Conservation (phyloP, 768 basidiomycete species). For the Tulasnella sp. region DNA sequence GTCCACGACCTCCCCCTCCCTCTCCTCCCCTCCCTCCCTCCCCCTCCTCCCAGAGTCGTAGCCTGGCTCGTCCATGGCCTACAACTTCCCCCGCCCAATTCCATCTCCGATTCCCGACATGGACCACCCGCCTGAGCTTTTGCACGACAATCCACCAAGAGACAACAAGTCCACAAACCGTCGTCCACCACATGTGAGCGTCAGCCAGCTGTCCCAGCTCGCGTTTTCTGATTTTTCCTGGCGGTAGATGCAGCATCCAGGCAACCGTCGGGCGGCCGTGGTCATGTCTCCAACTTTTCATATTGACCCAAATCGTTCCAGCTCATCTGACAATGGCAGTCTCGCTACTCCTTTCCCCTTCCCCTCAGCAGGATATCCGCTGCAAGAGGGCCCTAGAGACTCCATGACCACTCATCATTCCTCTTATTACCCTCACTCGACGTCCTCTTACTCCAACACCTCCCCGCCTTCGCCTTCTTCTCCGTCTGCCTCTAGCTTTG, state of each 20-base stretch:
- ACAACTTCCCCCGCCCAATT: neutral
- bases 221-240: constrained; percentile 2
- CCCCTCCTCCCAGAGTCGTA: neutral
- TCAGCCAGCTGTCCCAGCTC: neutral
- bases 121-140: constrained; percentile 19
- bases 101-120: neutral
- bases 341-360: constrained; percentile 29
- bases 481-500: constrained; percentile 42
- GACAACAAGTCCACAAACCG: constrained; percentile 18
- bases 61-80: constrained; percentile 4
- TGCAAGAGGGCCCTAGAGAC: constrained; percentile 34
- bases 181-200: constrained; percentile 15
- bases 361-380: constrained; percentile 14
- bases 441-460: constrained; percentile 67
- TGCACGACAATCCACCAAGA: constrained; percentile 22
- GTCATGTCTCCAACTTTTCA: constrained; percentile 27
- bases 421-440: constrained; percentile 41
- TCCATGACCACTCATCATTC: constrained; percentile 61
- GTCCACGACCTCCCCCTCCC: constrained; percentile 3
- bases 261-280: neutral
- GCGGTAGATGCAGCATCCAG: constrained; percentile 11
- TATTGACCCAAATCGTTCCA: constrained; percentile 29
- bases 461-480: constrained; percentile 56
- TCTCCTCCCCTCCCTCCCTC: neutral
- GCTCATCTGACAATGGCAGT: constrained; percentile 27